A percentile compares a stretch with the other conserved stretches of the same genome.
phyloP scores from a whole-genome alignment of 495 filamentous ascomycete species.

The Lasiosphaeria ovina region DNA sequence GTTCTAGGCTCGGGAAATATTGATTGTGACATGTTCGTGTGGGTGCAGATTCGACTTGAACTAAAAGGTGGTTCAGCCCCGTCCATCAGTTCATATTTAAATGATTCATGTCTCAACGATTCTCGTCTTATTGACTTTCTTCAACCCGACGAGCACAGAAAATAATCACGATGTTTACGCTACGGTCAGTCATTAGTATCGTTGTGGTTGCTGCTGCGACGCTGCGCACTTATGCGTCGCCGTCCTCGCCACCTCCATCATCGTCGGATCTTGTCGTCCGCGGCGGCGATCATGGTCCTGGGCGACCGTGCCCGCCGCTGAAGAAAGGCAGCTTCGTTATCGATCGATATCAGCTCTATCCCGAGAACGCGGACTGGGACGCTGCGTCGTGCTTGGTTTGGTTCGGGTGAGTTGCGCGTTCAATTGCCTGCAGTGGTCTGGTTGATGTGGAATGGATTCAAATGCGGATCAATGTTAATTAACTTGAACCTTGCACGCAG shows the following conservation, averaged over 20 bases:
- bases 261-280: neutral
- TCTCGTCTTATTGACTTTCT: neutral
- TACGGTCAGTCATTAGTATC: neutral
- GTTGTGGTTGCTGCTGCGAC: neutral
- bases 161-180: neutral
- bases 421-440: neutral
- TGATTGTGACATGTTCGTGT: neutral
- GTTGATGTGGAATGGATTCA: neutral
- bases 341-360: conserved; percentile 35
- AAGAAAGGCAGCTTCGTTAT: conserved; percentile 28
- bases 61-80: neutral
- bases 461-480: neutral
- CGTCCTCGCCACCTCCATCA: neutral
- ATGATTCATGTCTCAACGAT: neutral
- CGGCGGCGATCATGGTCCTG: neutral
- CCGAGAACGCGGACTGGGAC: conserved; percentile 40
- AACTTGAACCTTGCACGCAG: neutral
- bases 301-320: conserved; percentile 3
- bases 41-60: neutral
- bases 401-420: conserved; percentile 19
- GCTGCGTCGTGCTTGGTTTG: conserved; percentile 28
- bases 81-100: neutral
- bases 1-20: neutral
- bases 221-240: neutral
- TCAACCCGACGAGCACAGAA: neutral